These are phyloP conservation scores for Aspergillus felis DNA, from an alignment of 2,329 filamentous ascomycete genomes.

Conservation along the genomic window DNA sequence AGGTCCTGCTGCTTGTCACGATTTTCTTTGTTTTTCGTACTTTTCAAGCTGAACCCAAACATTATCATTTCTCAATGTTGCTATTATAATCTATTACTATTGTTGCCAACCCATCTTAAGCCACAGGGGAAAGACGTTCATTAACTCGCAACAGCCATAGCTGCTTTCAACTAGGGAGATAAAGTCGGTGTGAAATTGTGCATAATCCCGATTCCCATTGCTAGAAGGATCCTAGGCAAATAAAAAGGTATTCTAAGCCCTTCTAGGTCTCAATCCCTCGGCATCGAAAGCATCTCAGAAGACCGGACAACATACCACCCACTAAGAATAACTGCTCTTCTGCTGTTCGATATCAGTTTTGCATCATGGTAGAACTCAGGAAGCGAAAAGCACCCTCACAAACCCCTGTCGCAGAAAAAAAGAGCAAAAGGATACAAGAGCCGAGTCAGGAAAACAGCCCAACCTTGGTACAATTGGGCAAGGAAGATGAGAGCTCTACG, in stretches of 20 bases:
- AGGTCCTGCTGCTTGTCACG: neutral
- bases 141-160: neutral
- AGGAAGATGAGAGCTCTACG: conserved; percentile 23
- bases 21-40: neutral
- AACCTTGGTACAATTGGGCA: conserved; percentile 26
- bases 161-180: neutral
- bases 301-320: neutral
- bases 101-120: neutral
- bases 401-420: conserved; percentile 38
- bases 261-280: neutral
- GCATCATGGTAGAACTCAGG: conserved; percentile 53
- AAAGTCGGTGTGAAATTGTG: neutral
- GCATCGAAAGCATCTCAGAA: neutral
- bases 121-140: neutral
- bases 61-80: neutral
- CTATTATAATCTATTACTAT: neutral
- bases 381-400: conserved; percentile 56
- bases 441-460: conserved; percentile 28
- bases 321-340: neutral
- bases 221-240: neutral
- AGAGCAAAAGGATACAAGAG: conserved; percentile 27
- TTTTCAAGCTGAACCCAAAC: neutral
- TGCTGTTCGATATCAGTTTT: neutral
- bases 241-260: neutral
- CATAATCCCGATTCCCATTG: neutral